Evolutionary conservation across 345 rosid genomes (phyloP).

Genomic region (Chamaenerion angustifolium): DNA sequence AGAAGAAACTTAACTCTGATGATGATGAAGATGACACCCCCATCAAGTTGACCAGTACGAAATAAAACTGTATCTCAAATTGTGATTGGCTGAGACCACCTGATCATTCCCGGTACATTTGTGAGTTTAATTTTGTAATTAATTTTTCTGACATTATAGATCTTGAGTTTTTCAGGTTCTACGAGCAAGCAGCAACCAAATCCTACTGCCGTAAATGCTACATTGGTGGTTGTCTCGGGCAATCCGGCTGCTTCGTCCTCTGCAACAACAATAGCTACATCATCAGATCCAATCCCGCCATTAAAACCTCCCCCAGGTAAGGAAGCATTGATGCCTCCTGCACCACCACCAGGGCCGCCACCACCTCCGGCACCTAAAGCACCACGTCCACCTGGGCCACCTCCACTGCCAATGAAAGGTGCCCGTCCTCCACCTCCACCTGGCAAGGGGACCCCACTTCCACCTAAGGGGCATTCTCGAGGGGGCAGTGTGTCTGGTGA

Average conservation of each 20-base stretch:
- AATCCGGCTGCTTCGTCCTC: conserved; percentile 16
- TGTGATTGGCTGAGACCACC: too few relatives aligned
- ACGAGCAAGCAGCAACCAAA: conserved; percentile 9
- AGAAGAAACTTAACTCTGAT: conserved; percentile 19
- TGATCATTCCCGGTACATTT: too few relatives aligned
- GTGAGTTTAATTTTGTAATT: too few relatives aligned
- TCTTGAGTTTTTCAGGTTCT: conserved; percentile 34
- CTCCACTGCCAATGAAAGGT: conserved; percentile 40
- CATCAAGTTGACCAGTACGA: conserved; percentile 44
- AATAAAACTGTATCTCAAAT: neutral
- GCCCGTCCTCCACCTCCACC: conserved; percentile 20
- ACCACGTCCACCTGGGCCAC: conserved; percentile 38
- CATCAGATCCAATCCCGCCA: conserved; percentile 14
- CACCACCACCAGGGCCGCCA: conserved; percentile 17
- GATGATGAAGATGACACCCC: conserved; percentile 57
- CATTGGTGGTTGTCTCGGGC: conserved; percentile 17
- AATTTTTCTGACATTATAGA: too few relatives aligned
- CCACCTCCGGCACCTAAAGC: conserved; percentile 30
- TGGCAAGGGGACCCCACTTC: neutral
- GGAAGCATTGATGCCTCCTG: conserved; percentile 18
- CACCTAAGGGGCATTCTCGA: neutral
- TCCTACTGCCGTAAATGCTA: conserved; percentile 13
- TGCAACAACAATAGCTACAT: conserved; percentile 12
- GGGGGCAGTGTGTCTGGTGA: conserved; percentile 23
- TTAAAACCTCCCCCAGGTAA: conserved; percentile 45